phyloP scores from a whole-genome alignment of 108 stramenopile genomes.

The Nitzschia putrida region DNA sequence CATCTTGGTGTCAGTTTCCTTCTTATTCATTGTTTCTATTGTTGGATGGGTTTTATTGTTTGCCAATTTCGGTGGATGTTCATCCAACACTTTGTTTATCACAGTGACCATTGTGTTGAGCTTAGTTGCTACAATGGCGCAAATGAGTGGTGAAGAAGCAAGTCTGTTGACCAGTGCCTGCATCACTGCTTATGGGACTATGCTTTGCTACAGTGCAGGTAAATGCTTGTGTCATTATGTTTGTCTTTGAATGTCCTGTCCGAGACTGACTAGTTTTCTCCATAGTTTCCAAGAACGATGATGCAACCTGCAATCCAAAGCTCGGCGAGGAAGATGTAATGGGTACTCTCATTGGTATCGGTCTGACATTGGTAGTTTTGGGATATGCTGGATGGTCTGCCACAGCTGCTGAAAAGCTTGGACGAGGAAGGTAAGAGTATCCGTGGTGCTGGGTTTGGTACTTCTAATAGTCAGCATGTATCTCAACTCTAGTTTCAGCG shows the following conservation, averaged over 20 bases:
- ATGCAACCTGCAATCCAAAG: slow-evolving; percentile 79
- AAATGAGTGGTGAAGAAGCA: slow-evolving; percentile 74
- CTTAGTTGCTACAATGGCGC: slow-evolving; percentile 59
- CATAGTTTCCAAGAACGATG: slow-evolving; percentile 70
- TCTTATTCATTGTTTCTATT: slow-evolving; percentile 68
- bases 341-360: slow-evolving; percentile 74
- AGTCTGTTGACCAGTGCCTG: slow-evolving; percentile 78
- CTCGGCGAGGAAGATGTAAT: slow-evolving; percentile 68
- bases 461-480: background rate
- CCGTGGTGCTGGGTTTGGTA: background rate
- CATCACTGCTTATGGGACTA: slow-evolving; percentile 84
- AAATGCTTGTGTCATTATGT: slow-evolving; percentile 19
- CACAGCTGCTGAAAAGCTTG: slow-evolving; percentile 52
- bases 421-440: slow-evolving; percentile 1
- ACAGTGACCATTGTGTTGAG: slow-evolving; percentile 73
- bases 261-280: background rate
- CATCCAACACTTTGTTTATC: slow-evolving; percentile 78
- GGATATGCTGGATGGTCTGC: slow-evolving; percentile 80
- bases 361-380: slow-evolving; percentile 70
- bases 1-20: slow-evolving; percentile 66
- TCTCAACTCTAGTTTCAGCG: background rate
- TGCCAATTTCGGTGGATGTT: slow-evolving; percentile 79
- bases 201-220: slow-evolving; percentile 78
- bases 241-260: background rate
- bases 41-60: slow-evolving; percentile 76